Percentiles rank a stretch among this genome's conserved stretches.
phyloP scores from a whole-genome alignment of 495 filamentous ascomycete genomes.

The Aspergillus ostianus region DNA sequence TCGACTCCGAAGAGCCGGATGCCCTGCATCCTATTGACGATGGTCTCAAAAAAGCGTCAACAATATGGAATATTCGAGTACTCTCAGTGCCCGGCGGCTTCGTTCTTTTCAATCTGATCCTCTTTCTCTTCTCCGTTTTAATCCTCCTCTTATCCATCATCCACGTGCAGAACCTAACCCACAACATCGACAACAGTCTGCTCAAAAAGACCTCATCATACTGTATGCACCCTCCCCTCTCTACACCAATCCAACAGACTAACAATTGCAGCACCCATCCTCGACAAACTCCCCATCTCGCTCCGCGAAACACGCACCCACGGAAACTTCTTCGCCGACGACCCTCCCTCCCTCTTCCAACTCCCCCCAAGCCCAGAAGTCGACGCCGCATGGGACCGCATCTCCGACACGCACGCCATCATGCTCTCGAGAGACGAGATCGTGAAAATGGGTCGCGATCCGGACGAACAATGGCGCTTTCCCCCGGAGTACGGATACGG shows the following conservation, averaged over 20 bases:
- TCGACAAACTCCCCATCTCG: not conserved
- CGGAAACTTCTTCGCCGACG: not conserved
- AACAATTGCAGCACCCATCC: not conserved
- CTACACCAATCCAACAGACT: not conserved
- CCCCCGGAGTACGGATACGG: not conserved
- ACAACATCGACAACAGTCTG: not conserved
- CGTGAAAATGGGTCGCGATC: conserved; percentile 3
- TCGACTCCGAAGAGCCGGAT: not conserved
- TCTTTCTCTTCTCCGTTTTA: not conserved
- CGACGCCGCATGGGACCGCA: conserved; percentile 8
- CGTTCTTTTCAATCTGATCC: not conserved
- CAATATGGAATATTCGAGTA: not conserved
- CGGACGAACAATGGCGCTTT: not conserved
- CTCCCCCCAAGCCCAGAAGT: conserved; percentile 4
- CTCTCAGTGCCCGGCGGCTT: not conserved
- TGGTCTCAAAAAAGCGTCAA: not conserved
- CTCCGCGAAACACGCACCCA: not conserved
- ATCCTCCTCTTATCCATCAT: not conserved
- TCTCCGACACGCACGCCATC: conserved; percentile 3
- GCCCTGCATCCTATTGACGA: not conserved
- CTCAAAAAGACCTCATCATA: not conserved
- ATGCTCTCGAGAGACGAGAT: not conserved
- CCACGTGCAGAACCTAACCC: not conserved
- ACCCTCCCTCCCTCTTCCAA: conserved; percentile 5
- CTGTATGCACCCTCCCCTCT: not conserved